A percentile compares a stretch with the other conserved stretches of the same genome.
Conservation (phyloP, 176 grass and related monocot species). For the Coix lacrymajobi region DNA sequence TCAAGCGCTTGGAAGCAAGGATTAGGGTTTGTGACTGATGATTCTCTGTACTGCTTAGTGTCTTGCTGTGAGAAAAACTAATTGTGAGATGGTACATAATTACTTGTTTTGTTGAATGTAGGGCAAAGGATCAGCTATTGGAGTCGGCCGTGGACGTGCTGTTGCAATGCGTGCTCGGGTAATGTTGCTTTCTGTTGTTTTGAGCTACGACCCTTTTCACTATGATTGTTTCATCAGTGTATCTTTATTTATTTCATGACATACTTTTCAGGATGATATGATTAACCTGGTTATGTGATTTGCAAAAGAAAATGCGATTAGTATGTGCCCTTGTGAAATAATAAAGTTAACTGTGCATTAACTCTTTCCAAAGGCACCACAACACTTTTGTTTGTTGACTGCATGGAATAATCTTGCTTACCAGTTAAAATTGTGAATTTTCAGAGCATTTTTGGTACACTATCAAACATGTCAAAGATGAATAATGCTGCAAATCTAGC, state of each 20-base stretch:
- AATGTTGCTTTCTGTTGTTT: not conserved
- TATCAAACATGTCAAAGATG: not conserved
- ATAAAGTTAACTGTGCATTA: not conserved
- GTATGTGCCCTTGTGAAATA: not conserved
- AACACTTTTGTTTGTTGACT: not conserved
- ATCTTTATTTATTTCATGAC: not conserved
- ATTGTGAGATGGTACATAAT: not conserved
- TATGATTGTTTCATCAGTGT: not conserved
- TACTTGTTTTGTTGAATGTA: constrained; percentile 9
- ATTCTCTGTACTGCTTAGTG: not conserved
- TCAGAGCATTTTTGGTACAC: not conserved
- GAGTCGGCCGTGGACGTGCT: constrained; percentile 59
- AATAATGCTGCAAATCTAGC: not conserved
- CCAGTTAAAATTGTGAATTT: not conserved
- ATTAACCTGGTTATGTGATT: not conserved
- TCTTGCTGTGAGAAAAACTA: not conserved
- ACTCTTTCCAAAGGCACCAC: not conserved
- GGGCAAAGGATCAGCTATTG: constrained; percentile 71
- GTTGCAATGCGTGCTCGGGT: constrained; percentile 77
- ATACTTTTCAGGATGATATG: not conserved
- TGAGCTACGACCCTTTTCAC: not conserved
- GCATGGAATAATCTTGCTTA: not conserved
- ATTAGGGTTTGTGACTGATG: constrained; percentile 22
- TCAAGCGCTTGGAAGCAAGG: constrained; percentile 38
- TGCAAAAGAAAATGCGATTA: not conserved